Evolutionary conservation across 352 stramenopile genomes (phyloP), one percentile per base, ranked within the genome.

Genomic region (Pythium chondricola): DNA sequence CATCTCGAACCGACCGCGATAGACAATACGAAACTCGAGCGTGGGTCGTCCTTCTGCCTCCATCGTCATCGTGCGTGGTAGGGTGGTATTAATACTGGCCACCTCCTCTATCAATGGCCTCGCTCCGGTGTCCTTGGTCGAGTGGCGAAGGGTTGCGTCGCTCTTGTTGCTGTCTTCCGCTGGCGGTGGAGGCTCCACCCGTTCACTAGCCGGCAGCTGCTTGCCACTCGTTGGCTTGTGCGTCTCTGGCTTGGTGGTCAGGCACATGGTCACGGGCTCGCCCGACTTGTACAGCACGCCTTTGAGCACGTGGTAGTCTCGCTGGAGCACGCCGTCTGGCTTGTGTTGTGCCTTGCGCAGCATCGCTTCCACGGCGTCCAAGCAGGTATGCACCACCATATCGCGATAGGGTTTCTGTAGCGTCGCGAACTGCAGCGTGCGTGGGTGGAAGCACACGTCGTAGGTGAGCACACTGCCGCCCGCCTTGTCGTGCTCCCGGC

Each of bases 401-500:
- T 97, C 69, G 9, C 67, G 63, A 53, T 95, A 97, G 33, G 71
- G 58, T 21, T 61, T 57, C 48, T 79, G 65, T 20, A 54, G 32
- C 11, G 64, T 68, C 38, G 78, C 80, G 39, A 85, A 77, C 43
- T 74, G 56, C 18, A 98, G 55, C 10, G 88, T 92, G 21, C 76
- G 56, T 17, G 92, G 82, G 51, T 98, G 84, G 55, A 97, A 97
- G 43, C 89, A 97, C 31, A 93, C 85, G 48, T 98, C 93, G 47
- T 95, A 97, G 0, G 89, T 96, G 8, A 69, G 52, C 16, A 85
- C 74, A 3, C 65, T 57, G 4, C 65, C 48, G 0, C 83, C 80
- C 24, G 69, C 48, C 52, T 97, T 95, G 64, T 98, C 93, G 2
- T 58, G 51, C 52, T 98, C 93, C 38, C 96, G 74, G 40, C 90